phyloP scores from a whole-genome alignment of 2,329 filamentous ascomycete species.

The Neopestalotiopsis rosae region DNA sequence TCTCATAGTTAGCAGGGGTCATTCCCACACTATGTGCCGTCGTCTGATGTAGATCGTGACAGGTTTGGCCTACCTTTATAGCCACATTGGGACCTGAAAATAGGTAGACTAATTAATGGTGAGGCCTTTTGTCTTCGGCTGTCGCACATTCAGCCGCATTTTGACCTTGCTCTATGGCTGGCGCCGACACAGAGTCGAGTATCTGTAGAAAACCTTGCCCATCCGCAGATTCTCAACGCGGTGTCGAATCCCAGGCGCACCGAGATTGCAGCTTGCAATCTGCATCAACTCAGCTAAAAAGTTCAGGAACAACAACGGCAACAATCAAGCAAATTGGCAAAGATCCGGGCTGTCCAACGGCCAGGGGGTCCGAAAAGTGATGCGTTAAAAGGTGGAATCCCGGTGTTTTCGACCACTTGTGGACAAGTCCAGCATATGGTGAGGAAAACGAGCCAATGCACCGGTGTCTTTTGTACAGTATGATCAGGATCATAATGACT shows the following conservation, averaged over 20 bases:
- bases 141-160: neutral
- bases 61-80: neutral
- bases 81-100: neutral
- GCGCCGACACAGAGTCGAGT: neutral
- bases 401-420: neutral
- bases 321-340: neutral
- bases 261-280: neutral
- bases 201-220: neutral
- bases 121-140: neutral
- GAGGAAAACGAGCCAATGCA: neutral
- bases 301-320: neutral
- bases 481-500: neutral
- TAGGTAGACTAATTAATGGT: neutral
- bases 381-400: neutral
- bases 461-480: neutral
- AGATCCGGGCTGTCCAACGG: neutral
- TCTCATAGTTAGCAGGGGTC: neutral
- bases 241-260: neutral
- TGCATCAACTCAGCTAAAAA: neutral
- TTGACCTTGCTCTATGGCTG: neutral
- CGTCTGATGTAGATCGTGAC: neutral
- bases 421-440: constrained; percentile 3
- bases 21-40: neutral
- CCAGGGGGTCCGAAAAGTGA: neutral
- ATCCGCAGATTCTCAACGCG: too few relatives aligned